Evolutionary conservation across 768 basidiomycete species (phyloP), one percentile per base, ranked within the genome.

Genomic region (Leccinum subtestaceum): DNA sequence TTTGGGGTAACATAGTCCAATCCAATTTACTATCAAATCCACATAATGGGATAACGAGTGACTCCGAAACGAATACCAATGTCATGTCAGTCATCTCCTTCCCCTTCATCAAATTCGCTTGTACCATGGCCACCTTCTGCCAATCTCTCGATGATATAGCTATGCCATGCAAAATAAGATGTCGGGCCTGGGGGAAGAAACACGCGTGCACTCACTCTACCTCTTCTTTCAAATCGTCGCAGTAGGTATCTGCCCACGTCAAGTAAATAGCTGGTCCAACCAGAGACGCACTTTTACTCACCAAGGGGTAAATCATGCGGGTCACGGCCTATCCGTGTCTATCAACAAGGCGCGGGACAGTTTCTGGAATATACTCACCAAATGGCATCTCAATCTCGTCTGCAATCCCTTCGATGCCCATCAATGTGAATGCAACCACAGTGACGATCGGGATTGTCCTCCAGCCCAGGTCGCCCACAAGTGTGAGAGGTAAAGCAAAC

Each of bases 371-470:
- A 17, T 23, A 72, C 79, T 50, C 60, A 88, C 93, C 95, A 65
- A 97, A 97, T 0, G 95, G 95, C 87, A 91, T 90, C 72, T 97
- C 95, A 64, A 96, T 93, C 73, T 93, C 87, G 60, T 95, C 89
- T 0, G 95, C 95, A 63, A 97, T 98, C 5, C 93, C 94, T 78
- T 97, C 95, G 53, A 98, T 91, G 17, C 94, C 93, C 84, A 95
- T 94, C 54, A 97, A 82, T 1, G 91, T 95, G 77, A 95, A 94
- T 8, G 92, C 86, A 29, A 95, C 88, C 13, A 90, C 84, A 21
- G 92, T 93, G 19, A 93, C 86, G 25, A 95, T 79, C n/a, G 90
- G 91, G 10, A 96, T 80, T 69, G 89, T 90, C 50, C 80, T 82
- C 89, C 91, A 94, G 34, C 87, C 87, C 65, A 95, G 78, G 49